These are phyloP conservation scores for Euphorbia tirucalli DNA, from an alignment of 345 rosid genomes.

Conservation along the genomic window DNA sequence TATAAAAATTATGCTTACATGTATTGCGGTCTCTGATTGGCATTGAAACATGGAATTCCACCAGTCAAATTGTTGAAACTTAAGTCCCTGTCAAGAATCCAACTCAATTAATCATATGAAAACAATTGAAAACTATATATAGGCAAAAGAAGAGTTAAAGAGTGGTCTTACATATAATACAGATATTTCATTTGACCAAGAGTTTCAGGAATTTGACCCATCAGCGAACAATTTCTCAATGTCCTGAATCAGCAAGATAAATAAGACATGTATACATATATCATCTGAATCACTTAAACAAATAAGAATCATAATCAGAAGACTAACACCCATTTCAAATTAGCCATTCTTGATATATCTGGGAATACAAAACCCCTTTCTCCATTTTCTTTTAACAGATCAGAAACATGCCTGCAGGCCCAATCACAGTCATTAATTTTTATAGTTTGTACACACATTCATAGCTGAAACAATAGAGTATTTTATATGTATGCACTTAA, in stretches of 20 bases:
- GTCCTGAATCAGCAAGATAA: no score
- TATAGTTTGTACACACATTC: no score
- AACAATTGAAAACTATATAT: no score
- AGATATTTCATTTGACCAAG: constrained; percentile 1
- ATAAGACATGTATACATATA: no score
- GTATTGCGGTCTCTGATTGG: not conserved
- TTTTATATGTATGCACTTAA: no score
- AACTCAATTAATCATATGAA: not conserved
- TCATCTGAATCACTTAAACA: no score
- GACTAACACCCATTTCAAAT: not conserved
- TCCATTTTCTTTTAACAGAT: not conserved
- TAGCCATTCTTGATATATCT: constrained; percentile 9
- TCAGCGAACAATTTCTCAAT: constrained; percentile 2
- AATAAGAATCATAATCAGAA: not conserved
- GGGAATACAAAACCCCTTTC: not conserved
- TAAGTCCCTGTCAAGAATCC: not conserved
- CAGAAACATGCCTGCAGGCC: no score
- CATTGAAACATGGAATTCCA: not conserved
- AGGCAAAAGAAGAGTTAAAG: no score
- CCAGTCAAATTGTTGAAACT: constrained; percentile 11
- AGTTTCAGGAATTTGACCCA: constrained; percentile 2
- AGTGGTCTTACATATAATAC: constrained; percentile 3
- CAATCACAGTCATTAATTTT: no score
- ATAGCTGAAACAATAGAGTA: no score
- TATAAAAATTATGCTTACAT: no score